Evolutionary conservation across 257 asterid species (phyloP), one percentile per base, ranked within the genome.

Genomic region (Solanum chmielewskii): DNA sequence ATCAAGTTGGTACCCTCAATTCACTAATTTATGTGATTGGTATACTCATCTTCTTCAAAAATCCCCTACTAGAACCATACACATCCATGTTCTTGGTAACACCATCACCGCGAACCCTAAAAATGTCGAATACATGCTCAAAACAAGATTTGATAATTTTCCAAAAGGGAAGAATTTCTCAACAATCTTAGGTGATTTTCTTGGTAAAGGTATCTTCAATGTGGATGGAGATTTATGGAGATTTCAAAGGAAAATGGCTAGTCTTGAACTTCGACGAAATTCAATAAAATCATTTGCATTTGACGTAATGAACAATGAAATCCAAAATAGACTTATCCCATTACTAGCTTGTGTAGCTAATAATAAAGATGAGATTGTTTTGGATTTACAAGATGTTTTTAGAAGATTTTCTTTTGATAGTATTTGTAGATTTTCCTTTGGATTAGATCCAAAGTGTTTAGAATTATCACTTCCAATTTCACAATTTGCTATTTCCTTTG

Each of bases 21-120:
- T 89, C 84, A 45, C 89, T 0, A 93, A 95, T 68, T 93, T 94
- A 4, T 94, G 98, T 82, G 98, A 95, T 71, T 95, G 98, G 98
- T 92, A 93, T 90, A 88, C 98, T 25, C 94, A 89, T 86, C 93
- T 95, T 4, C 95, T 95, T 12, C n/a, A 83, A 6, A 90, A 90
- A 1, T 94, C 98, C 9, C 93, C 98, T 2, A 85, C 90, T 37
- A 87, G 88, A 71, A 91, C 93, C 1, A 87, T 91, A 25, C 98
- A 94, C 33, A 91, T 95, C 71, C 98, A 95, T 85, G 96, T 93
- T 5, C 95, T 95, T 84, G 92, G 91, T 41, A 94, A 94, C 88
- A 92, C 92, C 3, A 81, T 91, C 39, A 91, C 93, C 12, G 93
- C 92, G 0, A 91, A 90, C 62, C 93, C 93, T 20, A 84, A 16